These are phyloP conservation scores for Cladosporium sphaerospermum DNA, from an alignment of 2,329 filamentous ascomycete species.

Conservation along the genomic window DNA sequence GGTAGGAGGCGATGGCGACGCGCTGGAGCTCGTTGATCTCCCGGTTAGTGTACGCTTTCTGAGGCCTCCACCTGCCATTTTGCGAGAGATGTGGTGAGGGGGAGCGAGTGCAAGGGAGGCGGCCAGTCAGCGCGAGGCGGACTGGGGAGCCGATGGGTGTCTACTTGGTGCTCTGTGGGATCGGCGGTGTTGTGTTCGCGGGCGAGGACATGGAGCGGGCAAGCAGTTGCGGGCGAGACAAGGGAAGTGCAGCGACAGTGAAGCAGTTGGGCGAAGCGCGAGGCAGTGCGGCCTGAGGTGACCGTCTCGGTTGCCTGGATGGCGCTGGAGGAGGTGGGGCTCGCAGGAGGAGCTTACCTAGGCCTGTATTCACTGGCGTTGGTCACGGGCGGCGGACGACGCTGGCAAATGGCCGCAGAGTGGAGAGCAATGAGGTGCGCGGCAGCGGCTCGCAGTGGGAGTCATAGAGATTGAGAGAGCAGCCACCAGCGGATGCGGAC, in stretches of 20 bases:
- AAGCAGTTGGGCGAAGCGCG: neutral
- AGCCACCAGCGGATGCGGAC: too few species aligned
- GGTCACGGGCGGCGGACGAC: neutral
- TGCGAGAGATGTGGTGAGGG: neutral
- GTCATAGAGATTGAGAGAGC: neutral
- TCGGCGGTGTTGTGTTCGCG: neutral
- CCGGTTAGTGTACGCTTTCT: conserved; percentile 2
- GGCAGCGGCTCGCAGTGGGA: neutral
- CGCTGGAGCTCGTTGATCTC: neutral
- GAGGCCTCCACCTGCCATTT: too few species aligned
- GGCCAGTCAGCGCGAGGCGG: neutral
- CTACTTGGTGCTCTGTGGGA: neutral
- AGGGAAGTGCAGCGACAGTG: neutral
- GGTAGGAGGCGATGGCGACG: neutral
- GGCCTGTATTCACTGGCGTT: neutral
- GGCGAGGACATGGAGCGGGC: too few species aligned
- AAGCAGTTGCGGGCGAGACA: too few species aligned
- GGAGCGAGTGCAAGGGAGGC: neutral
- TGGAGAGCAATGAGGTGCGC: neutral
- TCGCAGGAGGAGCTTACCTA: neutral
- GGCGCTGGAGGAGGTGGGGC: neutral
- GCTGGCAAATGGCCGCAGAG: neutral
- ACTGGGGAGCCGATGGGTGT: neutral
- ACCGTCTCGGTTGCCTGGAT: neutral
- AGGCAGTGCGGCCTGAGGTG: neutral